phyloP scores from a whole-genome alignment of 2,329 filamentous ascomycete genomes.

The Exophiala sideris region DNA sequence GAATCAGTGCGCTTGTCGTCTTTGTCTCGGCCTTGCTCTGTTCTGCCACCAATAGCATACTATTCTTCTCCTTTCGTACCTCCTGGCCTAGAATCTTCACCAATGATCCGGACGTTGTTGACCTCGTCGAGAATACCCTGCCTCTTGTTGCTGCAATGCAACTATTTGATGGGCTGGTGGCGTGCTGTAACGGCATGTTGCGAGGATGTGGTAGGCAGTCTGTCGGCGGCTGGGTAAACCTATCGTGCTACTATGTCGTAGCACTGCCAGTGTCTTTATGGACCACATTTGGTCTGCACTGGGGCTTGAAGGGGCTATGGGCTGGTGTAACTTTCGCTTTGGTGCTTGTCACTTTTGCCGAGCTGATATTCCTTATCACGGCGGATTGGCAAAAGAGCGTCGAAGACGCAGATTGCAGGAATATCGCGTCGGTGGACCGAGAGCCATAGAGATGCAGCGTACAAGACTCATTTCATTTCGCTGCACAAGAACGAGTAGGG shows the following conservation, averaged over 20 bases:
- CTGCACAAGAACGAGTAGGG: too few relatives aligned
- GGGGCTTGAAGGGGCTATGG: conserved; percentile 73
- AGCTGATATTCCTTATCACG: conserved; percentile 62
- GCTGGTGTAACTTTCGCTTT: conserved; percentile 59
- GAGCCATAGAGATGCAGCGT: background rate
- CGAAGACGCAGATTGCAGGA: conserved; percentile 41
- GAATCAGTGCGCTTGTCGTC: conserved; percentile 65
- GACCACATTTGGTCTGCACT: conserved; percentile 62
- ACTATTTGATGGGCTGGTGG: conserved; percentile 69
- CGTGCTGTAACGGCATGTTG: conserved; percentile 70
- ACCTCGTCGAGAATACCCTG: conserved; percentile 59
- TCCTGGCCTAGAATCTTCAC: conserved; percentile 69
- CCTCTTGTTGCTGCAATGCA: conserved; percentile 75
- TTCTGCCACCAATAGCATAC: conserved; percentile 65
- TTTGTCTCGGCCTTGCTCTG: conserved; percentile 59
- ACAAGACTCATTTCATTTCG: too few relatives aligned
- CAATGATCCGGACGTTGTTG: conserved; percentile 59
- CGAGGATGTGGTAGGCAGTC: conserved; percentile 74
- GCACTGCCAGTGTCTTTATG: conserved; percentile 71
- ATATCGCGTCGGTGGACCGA: background rate
- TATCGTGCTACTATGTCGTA: conserved; percentile 72
- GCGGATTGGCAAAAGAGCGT: conserved; percentile 50
- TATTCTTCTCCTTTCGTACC: conserved; percentile 62
- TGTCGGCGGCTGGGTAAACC: conserved; percentile 73
- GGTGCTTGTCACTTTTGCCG: conserved; percentile 70